Conservation (phyloP, 1,139 yeast species). For the Pichia cactophila region DNA sequence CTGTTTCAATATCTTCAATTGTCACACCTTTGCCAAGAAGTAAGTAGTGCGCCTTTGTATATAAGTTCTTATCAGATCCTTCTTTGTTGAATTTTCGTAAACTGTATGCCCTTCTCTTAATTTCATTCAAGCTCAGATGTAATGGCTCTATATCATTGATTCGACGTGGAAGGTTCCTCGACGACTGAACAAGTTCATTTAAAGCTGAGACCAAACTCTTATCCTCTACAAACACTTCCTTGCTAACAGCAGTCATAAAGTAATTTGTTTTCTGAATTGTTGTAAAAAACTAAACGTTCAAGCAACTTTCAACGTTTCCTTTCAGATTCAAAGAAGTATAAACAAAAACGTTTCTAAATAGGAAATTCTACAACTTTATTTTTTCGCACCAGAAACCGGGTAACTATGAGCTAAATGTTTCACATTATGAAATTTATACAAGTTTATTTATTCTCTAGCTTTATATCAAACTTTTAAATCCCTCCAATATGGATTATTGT, state of each 20-base stretch:
- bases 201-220: slow-evolving; percentile 22
- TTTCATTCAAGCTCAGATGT: slow-evolving; percentile 69
- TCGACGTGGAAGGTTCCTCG: slow-evolving; percentile 60
- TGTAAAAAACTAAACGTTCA: no score
- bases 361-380: no score
- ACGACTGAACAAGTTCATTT: slow-evolving; percentile 63
- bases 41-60: slow-evolving; percentile 83
- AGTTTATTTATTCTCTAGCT: no score
- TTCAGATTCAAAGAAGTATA: no score
- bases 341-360: no score
- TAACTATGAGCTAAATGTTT: no score
- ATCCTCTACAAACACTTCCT: neutral
- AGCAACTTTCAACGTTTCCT: no score
- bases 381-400: no score
- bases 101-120: slow-evolving; percentile 60
- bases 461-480: neutral
- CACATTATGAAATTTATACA: no score
- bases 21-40: slow-evolving; percentile 86
- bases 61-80: slow-evolving; percentile 33
- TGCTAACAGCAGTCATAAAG: slow-evolving; percentile 4
- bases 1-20: slow-evolving; percentile 59
- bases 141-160: slow-evolving; percentile 63
- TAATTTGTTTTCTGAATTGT: no score
- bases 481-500: slow-evolving; percentile 21
- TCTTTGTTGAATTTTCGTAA: slow-evolving; percentile 40